Evolutionary conservation across 2,329 filamentous ascomycete genomes (phyloP).

Genomic region (Fusarium multiceps): DNA sequence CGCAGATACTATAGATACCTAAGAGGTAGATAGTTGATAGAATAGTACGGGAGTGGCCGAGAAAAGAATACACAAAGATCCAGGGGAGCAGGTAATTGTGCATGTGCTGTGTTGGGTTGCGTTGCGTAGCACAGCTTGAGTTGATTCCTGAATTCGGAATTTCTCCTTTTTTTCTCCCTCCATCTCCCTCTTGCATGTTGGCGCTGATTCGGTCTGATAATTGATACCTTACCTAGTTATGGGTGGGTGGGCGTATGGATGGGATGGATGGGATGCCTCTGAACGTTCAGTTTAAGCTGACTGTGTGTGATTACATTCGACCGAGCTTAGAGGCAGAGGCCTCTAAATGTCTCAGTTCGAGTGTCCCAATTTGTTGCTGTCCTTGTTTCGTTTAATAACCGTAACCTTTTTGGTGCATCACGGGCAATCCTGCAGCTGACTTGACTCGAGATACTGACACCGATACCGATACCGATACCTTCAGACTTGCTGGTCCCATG

Average conservation of each 20-base stretch:
- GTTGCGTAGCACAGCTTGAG: slow-evolving; percentile 40
- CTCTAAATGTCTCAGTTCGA: slow-evolving; percentile 40
- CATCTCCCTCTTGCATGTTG: slow-evolving; percentile 5
- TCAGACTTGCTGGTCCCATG: slow-evolving; percentile 27
- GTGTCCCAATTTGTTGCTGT: slow-evolving; percentile 39
- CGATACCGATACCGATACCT: no score
- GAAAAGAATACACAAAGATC: slow-evolving; percentile 38
- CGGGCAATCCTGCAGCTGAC: slow-evolving; percentile 41
- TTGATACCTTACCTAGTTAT: no score
- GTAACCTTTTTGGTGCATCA: slow-evolving; percentile 36
- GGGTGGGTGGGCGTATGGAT: background rate
- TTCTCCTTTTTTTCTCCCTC: slow-evolving; percentile 3
- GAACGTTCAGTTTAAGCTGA: slow-evolving; percentile 4
- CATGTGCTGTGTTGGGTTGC: slow-evolving; percentile 3
- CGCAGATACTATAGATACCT: background rate
- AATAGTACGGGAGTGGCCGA: slow-evolving; percentile 42
- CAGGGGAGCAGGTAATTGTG: slow-evolving; percentile 14
- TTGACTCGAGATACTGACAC: slow-evolving; percentile 5
- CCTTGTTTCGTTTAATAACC: slow-evolving; percentile 19
- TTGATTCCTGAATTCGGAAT: slow-evolving; percentile 37
- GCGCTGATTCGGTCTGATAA: slow-evolving; percentile 4
- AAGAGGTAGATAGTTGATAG: slow-evolving; percentile 11
- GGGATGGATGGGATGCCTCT: slow-evolving; percentile 1
- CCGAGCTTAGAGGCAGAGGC: slow-evolving; percentile 23
- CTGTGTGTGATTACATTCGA: slow-evolving; percentile 18